Evolutionary conservation across 768 basidiomycete genomes (phyloP).

Genomic region (Cystofilobasidium bisporidii): DNA sequence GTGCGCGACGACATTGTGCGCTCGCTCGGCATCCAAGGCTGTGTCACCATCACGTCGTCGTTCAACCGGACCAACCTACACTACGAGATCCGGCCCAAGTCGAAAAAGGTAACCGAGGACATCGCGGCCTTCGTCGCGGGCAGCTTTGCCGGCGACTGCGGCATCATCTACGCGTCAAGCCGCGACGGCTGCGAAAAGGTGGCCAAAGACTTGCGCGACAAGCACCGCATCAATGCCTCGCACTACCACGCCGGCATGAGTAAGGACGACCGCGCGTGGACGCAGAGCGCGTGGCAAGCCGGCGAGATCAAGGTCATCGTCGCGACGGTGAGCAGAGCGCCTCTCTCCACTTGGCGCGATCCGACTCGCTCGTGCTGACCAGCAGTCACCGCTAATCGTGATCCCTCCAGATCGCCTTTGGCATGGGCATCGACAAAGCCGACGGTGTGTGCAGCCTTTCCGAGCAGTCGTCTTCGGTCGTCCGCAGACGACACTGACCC

Average conservation of each 20-base stretch:
- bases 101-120: slow-evolving; percentile 47
- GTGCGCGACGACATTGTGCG: slow-evolving; percentile 68
- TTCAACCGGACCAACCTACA: slow-evolving; percentile 89
- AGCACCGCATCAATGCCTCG: slow-evolving; percentile 50
- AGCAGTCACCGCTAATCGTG: too few species aligned
- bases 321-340: slow-evolving; percentile 59
- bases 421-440: slow-evolving; percentile 87
- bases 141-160: slow-evolving; percentile 50
- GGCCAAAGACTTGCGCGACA: slow-evolving; percentile 56
- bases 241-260: slow-evolving; percentile 81
- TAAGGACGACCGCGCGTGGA: slow-evolving; percentile 52
- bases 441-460: slow-evolving; percentile 36
- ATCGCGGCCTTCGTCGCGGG: slow-evolving; percentile 61
- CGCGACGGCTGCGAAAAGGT: slow-evolving; percentile 69
- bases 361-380: too few species aligned
- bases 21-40: slow-evolving; percentile 54
- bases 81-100: slow-evolving; percentile 57
- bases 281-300: slow-evolving; percentile 64
- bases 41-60: slow-evolving; percentile 61
- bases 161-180: slow-evolving; percentile 75
- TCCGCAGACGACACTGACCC: background rate
- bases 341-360: background rate
- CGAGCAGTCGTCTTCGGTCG: too few species aligned
- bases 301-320: slow-evolving; percentile 72
- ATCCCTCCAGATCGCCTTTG: slow-evolving; percentile 68